phyloP scores from a whole-genome alignment of 148 eudicot genomes.

The Mesembryanthemum crystallinum region DNA sequence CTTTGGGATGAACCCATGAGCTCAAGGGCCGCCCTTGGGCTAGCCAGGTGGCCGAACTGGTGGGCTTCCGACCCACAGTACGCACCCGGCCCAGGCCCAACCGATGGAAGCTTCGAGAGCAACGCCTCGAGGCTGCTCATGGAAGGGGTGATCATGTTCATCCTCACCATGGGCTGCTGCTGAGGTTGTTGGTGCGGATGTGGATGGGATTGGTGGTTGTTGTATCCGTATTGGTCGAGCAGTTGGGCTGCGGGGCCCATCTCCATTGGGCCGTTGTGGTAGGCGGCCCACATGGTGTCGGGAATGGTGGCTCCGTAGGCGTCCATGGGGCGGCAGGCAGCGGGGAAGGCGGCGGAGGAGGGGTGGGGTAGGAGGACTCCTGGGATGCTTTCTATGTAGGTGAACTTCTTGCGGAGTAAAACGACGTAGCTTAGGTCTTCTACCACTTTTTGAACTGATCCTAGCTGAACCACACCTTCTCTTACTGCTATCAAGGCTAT shows the following conservation, averaged over 20 bases:
- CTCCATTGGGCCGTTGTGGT: constrained; percentile 8
- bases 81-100: constrained; percentile 43
- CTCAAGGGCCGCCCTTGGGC: constrained; percentile 15
- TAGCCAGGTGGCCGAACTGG: constrained; percentile 31
- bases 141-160: constrained; percentile 79
- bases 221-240: constrained; percentile 29
- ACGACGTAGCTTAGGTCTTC: constrained; percentile 94
- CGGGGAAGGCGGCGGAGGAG: constrained; percentile 66
- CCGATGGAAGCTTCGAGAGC: constrained; percentile 86
- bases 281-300: constrained; percentile 35
- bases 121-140: constrained; percentile 96
- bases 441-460: constrained; percentile 75
- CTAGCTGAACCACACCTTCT: constrained; percentile 96
- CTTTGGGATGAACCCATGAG: constrained; percentile 31
- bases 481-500: constrained; percentile 93
- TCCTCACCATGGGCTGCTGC: constrained; percentile 50
- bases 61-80: constrained; percentile 14
- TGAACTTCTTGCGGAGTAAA: constrained; percentile 76
- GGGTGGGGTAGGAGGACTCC: constrained; percentile 96
- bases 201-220: constrained; percentile 30
- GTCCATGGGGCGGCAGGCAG: constrained; percentile 17
- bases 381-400: constrained; percentile 93
- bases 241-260: constrained; percentile 25
- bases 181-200: constrained; percentile 23
- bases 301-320: constrained; percentile 21